These are phyloP conservation scores for Boletus subparvulus DNA, from an alignment of 768 basidiomycete genomes.

Conservation along the genomic window DNA sequence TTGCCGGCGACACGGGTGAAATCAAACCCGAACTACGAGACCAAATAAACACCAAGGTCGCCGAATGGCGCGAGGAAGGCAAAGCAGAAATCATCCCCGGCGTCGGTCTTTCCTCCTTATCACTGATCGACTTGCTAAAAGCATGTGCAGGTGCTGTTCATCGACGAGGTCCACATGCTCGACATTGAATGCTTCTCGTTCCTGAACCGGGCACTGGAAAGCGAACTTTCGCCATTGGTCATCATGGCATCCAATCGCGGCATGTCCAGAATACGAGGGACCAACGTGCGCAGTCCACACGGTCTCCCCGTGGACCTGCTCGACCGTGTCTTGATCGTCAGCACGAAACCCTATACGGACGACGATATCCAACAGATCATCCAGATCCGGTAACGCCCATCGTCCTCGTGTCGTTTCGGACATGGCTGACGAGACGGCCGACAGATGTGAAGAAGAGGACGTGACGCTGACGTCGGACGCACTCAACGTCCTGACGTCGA, in stretches of 20 bases:
- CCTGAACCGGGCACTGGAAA: slow-evolving; percentile 93
- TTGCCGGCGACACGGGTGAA: slow-evolving; percentile 96
- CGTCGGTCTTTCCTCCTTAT: slow-evolving; percentile 45
- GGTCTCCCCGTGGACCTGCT: slow-evolving; percentile 93
- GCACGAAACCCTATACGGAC: slow-evolving; percentile 79
- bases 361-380: slow-evolving; percentile 92
- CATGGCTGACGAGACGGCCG: background rate
- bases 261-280: slow-evolving; percentile 92
- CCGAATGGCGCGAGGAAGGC: slow-evolving; percentile 97
- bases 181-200: slow-evolving; percentile 99
- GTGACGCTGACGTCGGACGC: slow-evolving; percentile 78
- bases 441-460: slow-evolving; percentile 92
- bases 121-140: background rate
- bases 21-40: slow-evolving; percentile 96
- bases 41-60: slow-evolving; percentile 96
- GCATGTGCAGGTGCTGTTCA: slow-evolving; percentile 79
- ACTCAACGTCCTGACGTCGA: slow-evolving; percentile 75
- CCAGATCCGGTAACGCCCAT: slow-evolving; percentile 65
- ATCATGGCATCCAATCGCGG: slow-evolving; percentile 99
- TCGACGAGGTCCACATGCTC: slow-evolving; percentile 99
- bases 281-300: slow-evolving; percentile 91
- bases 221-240: slow-evolving; percentile 89
- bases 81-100: slow-evolving; percentile 98
- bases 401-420: background rate
- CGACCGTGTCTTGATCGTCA: slow-evolving; percentile 94